Evolutionary conservation across 1,284 basidiomycete species (phyloP).

Genomic region (Phaffia rhodozyma): DNA sequence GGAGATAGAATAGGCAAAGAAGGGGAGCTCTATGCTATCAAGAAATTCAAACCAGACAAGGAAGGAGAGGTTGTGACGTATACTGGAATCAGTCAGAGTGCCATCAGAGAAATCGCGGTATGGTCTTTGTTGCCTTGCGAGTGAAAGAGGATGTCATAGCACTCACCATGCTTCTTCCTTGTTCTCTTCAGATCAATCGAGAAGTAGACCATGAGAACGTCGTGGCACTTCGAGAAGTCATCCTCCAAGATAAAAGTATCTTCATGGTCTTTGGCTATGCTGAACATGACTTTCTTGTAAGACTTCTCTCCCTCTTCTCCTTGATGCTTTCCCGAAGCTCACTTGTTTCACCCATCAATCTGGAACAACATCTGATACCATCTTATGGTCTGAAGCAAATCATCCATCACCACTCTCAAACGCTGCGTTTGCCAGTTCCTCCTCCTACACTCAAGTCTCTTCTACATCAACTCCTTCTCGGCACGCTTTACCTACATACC

Average conservation of each 20-base stretch:
- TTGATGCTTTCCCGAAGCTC: neutral
- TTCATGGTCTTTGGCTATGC: conserved; percentile 99
- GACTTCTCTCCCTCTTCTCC: conserved; percentile 27
- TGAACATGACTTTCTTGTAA: conserved; percentile 89
- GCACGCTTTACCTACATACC: conserved; percentile 86
- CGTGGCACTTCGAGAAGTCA: conserved; percentile 81
- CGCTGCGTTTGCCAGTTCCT: conserved; percentile 59
- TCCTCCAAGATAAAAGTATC: conserved; percentile 93
- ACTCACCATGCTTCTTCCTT: neutral
- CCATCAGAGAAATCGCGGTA: conserved; percentile 88
- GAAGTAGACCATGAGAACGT: conserved; percentile 91
- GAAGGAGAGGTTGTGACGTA: conserved; percentile 87
- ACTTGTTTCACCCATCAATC: neutral
- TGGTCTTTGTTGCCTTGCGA: conserved; percentile 28
- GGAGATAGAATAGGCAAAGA: conserved; percentile 45
- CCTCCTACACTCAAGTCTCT: conserved; percentile 77
- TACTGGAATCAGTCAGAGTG: conserved; percentile 95
- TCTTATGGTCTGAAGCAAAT: conserved; percentile 56
- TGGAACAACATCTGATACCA: too few species aligned
- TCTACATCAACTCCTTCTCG: conserved; percentile 90
- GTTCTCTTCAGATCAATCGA: conserved; percentile 58
- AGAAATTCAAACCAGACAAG: conserved; percentile 99
- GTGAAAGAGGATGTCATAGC: neutral
- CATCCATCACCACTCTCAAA: conserved; percentile 92
- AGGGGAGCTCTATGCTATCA: conserved; percentile 76